phyloP scores from a whole-genome alignment of 106 monocot species.

The Acorus gramineus region DNA sequence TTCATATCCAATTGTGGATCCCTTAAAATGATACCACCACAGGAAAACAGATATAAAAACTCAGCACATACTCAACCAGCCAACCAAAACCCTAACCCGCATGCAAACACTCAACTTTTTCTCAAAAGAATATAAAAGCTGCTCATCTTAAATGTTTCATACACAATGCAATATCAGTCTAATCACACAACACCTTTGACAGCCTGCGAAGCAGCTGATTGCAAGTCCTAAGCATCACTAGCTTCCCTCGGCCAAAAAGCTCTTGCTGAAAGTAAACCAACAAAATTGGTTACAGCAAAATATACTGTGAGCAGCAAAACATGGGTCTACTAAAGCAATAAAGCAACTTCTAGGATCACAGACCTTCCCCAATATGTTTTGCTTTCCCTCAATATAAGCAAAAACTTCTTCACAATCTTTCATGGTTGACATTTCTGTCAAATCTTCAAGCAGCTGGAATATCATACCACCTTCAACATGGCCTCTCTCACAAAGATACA shows the following conservation, averaged over 20 bases:
- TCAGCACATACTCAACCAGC: no score
- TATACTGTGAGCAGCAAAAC: neutral
- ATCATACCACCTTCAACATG: conserved; percentile 99
- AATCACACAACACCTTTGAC: conserved; percentile 60
- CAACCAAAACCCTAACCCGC: no score
- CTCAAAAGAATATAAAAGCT: neutral
- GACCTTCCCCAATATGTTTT: conserved; percentile 94
- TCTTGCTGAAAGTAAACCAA: conserved; percentile 62
- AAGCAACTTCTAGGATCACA: conserved; percentile 5
- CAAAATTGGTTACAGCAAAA: neutral
- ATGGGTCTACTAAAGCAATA: neutral
- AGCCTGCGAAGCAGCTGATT: conserved; percentile 97
- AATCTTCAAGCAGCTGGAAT: conserved; percentile 94
- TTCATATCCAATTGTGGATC: no score
- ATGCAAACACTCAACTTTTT: neutral
- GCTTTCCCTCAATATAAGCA: conserved; percentile 93
- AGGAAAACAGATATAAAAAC: no score
- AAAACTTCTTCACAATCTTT: conserved; percentile 98
- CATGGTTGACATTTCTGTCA: conserved; percentile 99
- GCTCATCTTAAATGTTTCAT: neutral
- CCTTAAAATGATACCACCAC: no score
- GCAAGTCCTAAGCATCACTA: conserved; percentile 98
- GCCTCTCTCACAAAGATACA: conserved; percentile 87
- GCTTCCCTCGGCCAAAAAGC: conserved; percentile 94
- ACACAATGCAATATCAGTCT: neutral